These are phyloP conservation scores for Nicotiana sylvestris DNA, from an alignment of 257 asterid genomes.

Conservation along the genomic window DNA sequence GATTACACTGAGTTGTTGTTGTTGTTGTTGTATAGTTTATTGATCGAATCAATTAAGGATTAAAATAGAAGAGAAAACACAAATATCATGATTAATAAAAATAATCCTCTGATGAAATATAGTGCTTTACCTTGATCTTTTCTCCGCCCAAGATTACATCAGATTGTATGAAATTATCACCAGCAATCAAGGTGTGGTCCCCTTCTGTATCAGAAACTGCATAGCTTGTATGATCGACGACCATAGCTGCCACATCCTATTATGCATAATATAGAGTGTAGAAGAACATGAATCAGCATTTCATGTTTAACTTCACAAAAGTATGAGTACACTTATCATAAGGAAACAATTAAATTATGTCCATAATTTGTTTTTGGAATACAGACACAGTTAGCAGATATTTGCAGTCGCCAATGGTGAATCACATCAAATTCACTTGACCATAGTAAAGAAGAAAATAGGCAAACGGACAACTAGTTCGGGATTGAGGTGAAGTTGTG, in stretches of 20 bases:
- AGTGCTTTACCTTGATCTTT: constrained; percentile 50
- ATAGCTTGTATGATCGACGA: constrained; percentile 64
- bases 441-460: background rate
- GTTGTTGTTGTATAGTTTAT: background rate
- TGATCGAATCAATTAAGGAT: background rate
- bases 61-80: background rate
- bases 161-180: constrained; percentile 57
- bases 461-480: background rate
- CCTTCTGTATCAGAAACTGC: constrained; percentile 67
- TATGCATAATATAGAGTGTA: background rate
- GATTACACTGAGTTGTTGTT: too few species aligned
- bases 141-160: constrained; percentile 58
- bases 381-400: background rate
- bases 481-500: background rate
- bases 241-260: constrained; percentile 68
- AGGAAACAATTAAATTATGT: background rate
- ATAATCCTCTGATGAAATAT: background rate
- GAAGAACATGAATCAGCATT: background rate
- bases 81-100: background rate
- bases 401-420: background rate
- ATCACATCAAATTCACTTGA: background rate
- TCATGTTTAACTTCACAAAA: background rate
- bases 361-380: background rate
- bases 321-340: background rate
- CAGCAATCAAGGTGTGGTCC: constrained; percentile 69